A percentile compares a stretch with the other conserved stretches of the same genome.
These are phyloP conservation scores for Murraya paniculata DNA, from an alignment of 345 rosid species.

Conservation along the genomic window DNA sequence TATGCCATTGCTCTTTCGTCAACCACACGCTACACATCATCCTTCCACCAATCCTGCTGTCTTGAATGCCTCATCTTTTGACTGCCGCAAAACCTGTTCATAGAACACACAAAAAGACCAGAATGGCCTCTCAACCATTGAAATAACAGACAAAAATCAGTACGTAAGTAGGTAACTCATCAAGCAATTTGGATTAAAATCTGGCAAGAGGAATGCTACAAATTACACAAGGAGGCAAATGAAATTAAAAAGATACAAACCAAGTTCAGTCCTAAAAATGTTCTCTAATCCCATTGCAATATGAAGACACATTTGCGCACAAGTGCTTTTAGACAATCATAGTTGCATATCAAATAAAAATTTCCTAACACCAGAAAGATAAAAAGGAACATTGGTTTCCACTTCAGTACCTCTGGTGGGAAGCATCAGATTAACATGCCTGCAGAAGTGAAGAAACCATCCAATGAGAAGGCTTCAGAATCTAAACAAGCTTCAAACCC, in stretches of 20 bases:
- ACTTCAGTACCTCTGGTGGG: too few relatives aligned
- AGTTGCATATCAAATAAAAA: too few relatives aligned
- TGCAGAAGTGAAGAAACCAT: not conserved
- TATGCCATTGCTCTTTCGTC: slow-evolving; percentile 55
- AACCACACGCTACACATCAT: slow-evolving; percentile 42
- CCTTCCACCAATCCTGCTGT: slow-evolving; percentile 61
- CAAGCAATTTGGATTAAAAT: not conserved
- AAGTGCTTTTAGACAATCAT: too few relatives aligned
- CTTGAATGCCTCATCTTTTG: slow-evolving; percentile 14
- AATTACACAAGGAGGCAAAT: not conserved
- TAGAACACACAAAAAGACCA: not conserved
- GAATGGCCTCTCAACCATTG: slow-evolving; percentile 24
- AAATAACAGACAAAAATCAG: not conserved
- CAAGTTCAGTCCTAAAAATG: too few relatives aligned
- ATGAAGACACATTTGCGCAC: too few relatives aligned
- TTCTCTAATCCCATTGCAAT: too few relatives aligned
- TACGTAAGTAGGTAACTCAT: not conserved
- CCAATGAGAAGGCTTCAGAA: not conserved
- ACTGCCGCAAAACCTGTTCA: slow-evolving; percentile 50
- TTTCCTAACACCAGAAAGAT: too few relatives aligned
- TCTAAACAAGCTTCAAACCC: slow-evolving; percentile 41
- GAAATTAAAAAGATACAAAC: too few relatives aligned
- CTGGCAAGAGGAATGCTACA: not conserved
- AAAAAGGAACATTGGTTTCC: too few relatives aligned
- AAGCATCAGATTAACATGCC: not conserved